Percentiles rank a stretch among this genome's conserved stretches.
These are phyloP conservation scores for Pseudogymnoascus sp. DNA, from an alignment of 2,329 filamentous ascomycete species.

Conservation along the genomic window DNA sequence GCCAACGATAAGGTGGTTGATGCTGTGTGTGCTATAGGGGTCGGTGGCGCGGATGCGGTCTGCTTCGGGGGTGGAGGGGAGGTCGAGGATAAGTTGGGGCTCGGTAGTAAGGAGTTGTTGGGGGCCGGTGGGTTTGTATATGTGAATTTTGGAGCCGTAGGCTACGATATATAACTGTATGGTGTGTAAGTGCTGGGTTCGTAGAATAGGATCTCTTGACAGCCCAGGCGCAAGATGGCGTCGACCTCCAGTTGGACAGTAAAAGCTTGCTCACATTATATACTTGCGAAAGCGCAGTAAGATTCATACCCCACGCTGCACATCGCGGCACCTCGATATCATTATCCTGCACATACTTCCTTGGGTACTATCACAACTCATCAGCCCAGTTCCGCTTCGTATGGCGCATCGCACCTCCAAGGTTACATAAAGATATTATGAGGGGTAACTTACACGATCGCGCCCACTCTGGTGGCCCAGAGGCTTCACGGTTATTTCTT, in stretches of 20 bases:
- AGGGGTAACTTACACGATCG: conserved; percentile 12
- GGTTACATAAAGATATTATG: background rate
- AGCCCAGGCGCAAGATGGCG: background rate
- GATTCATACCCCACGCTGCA: conserved; percentile 40
- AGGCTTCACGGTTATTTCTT: conserved; percentile 15
- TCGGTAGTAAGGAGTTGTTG: conserved; percentile 40
- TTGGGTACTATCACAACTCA: conserved; percentile 3
- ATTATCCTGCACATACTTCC: background rate
- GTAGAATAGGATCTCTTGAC: background rate
- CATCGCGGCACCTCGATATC: conserved; percentile 5
- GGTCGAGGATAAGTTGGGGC: conserved; percentile 44
- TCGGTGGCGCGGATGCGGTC: conserved; percentile 44
- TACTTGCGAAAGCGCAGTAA: conserved; percentile 49
- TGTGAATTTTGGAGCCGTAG: conserved; percentile 48
- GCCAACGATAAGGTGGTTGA: conserved; percentile 63
- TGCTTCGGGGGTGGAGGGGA: conserved; percentile 33
- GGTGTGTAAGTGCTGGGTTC: background rate
- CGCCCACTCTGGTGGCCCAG: conserved; percentile 13
- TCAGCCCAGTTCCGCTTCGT: background rate
- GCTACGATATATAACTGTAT: conserved; percentile 52
- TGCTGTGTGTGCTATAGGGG: conserved; percentile 43
- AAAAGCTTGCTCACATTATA: conserved; percentile 40
- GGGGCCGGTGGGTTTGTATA: conserved; percentile 44
- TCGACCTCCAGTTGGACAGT: background rate
- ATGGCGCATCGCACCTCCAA: background rate